Percentiles rank a stretch among this genome's conserved stretches.
Conservation (phyloP, 306 rosid genomes). For the Ormosia semicastrata region DNA sequence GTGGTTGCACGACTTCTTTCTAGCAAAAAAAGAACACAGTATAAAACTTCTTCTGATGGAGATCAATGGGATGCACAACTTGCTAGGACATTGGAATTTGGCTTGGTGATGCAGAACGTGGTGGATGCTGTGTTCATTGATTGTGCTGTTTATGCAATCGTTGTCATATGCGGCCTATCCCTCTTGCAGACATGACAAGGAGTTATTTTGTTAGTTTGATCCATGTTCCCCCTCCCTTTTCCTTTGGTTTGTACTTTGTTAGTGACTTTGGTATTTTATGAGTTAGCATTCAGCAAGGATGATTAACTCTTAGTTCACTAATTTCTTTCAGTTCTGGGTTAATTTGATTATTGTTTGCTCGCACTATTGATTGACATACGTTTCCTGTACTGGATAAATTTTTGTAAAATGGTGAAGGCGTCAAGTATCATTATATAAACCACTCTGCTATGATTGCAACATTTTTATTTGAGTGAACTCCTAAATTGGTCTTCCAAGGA, state of each 20-base stretch:
- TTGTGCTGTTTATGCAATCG: slow-evolving; percentile 61
- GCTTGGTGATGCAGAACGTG: slow-evolving; percentile 45
- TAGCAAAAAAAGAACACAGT: slow-evolving; percentile 21
- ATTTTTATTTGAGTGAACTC: neutral
- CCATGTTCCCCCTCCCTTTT: neutral
- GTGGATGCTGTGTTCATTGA: slow-evolving; percentile 75
- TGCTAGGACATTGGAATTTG: slow-evolving; percentile 48
- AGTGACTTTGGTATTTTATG: neutral
- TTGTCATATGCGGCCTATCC: slow-evolving; percentile 69
- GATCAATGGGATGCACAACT: slow-evolving; percentile 43
- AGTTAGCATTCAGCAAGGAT: neutral
- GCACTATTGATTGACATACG: neutral
- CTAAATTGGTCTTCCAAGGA: too few relatives aligned
- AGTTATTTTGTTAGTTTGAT: slow-evolving; percentile 14
- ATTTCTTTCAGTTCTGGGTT: neutral
- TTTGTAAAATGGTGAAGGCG: neutral
- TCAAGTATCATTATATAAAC: neutral
- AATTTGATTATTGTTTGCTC: neutral
- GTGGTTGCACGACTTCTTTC: slow-evolving; percentile 54
- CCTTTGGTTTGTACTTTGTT: neutral
- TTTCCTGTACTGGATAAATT: neutral
- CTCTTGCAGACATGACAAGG: slow-evolving; percentile 16
- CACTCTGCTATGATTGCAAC: neutral
- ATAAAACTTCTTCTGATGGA: slow-evolving; percentile 17
- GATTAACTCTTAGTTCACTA: neutral